Percentiles rank a stretch among this genome's conserved stretches.
phyloP scores from a whole-genome alignment of 192 early-diverging fungal genomes.

The Entomortierella parvispora region DNA sequence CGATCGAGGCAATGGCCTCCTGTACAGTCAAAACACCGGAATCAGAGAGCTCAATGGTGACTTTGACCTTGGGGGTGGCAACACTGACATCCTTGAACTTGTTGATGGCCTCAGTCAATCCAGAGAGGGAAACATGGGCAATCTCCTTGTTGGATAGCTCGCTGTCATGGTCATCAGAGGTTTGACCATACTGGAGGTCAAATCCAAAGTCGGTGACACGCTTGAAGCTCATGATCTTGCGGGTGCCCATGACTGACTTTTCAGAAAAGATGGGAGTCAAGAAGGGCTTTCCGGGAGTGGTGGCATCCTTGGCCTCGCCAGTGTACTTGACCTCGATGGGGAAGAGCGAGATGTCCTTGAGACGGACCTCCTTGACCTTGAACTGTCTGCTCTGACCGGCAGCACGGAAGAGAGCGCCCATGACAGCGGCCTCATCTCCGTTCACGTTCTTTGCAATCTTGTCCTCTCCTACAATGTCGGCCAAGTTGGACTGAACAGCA shows the following conservation, averaged over 20 bases:
- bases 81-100: slow-evolving; percentile 67
- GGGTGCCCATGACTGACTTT: slow-evolving; percentile 76
- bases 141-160: slow-evolving; percentile 59
- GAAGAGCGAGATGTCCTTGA: slow-evolving; percentile 83
- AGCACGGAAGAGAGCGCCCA: slow-evolving; percentile 87
- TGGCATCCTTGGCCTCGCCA: slow-evolving; percentile 48
- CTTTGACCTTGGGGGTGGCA: slow-evolving; percentile 84
- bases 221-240: slow-evolving; percentile 89
- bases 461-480: slow-evolving; percentile 76
- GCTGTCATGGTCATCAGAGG: slow-evolving; percentile 21
- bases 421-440: slow-evolving; percentile 94
- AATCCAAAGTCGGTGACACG: slow-evolving; percentile 84
- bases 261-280: slow-evolving; percentile 70
- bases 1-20: slow-evolving; percentile 66
- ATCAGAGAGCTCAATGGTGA: slow-evolving; percentile 82
- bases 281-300: slow-evolving; percentile 45
- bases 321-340: slow-evolving; percentile 76
- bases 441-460: slow-evolving; percentile 96
- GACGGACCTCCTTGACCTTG: slow-evolving; percentile 82
- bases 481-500: slow-evolving; percentile 78
- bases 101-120: slow-evolving; percentile 75
- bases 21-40: slow-evolving; percentile 77
- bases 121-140: slow-evolving; percentile 70
- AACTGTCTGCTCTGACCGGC: slow-evolving; percentile 89
- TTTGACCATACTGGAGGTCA: slow-evolving; percentile 66